Percentiles rank a stretch among this genome's conserved stretches.
phyloP scores from a whole-genome alignment of 108 stramenopile species.

The Fragilaria radians region DNA sequence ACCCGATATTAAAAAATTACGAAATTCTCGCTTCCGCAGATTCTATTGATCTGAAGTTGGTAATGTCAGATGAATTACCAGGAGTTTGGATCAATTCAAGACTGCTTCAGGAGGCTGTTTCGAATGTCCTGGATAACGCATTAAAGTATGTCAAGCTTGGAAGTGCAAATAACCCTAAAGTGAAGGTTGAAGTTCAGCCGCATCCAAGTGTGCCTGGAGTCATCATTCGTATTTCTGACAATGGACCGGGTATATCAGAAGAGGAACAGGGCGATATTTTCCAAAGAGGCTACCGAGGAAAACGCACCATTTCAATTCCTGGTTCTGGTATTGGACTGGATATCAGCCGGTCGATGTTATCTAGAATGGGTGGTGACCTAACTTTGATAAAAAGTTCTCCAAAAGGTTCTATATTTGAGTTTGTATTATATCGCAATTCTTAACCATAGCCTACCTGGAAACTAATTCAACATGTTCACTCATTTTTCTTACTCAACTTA shows the following conservation, averaged over 20 bases:
- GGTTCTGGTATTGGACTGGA: conserved; percentile 71
- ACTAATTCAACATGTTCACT: background rate
- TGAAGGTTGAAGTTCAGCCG: background rate
- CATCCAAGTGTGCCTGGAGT: conserved; percentile 37
- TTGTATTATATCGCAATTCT: conserved; percentile 26
- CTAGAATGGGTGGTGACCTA: conserved; percentile 63
- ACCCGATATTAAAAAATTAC: conserved; percentile 50
- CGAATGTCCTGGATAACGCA: conserved; percentile 82
- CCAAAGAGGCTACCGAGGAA: conserved; percentile 62
- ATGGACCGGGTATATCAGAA: conserved; percentile 69
- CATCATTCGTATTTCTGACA: conserved; percentile 73
- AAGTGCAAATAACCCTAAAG: conserved; percentile 6
- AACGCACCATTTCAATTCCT: conserved; percentile 23
- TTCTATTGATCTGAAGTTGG: conserved; percentile 57
- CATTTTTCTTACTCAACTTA: background rate
- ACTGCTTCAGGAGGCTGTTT: conserved; percentile 63
- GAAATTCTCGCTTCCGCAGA: conserved; percentile 55
- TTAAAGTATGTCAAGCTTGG: conserved; percentile 60
- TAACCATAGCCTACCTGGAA: background rate
- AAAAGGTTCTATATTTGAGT: conserved; percentile 34
- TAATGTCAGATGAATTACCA: conserved; percentile 52
- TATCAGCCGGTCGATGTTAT: conserved; percentile 47
- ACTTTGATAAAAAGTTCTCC: conserved; percentile 27
- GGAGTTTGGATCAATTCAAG: conserved; percentile 54
- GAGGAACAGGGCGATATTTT: conserved; percentile 42